phyloP scores from a whole-genome alignment of 371 early-diverging fungal species.

The Saksenaea vasiformis region DNA sequence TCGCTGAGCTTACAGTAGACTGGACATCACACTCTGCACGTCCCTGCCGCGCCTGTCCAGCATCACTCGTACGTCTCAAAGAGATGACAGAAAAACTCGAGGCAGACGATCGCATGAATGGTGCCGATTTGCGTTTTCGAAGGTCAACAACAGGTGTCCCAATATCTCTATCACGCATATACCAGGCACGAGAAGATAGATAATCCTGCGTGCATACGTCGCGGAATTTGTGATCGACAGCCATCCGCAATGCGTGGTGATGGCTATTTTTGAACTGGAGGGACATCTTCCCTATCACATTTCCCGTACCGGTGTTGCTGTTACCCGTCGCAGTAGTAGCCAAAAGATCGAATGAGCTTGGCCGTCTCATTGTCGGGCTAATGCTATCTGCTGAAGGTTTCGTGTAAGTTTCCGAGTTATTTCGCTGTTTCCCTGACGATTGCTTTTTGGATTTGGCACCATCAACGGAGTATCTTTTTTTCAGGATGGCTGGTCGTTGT shows the following conservation, averaged over 20 bases:
- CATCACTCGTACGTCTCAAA: slow-evolving; percentile 25
- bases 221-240: slow-evolving; percentile 44
- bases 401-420: slow-evolving; percentile 33
- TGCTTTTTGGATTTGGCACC: slow-evolving; percentile 15
- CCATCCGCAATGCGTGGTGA: slow-evolving; percentile 38
- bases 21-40: slow-evolving; percentile 14
- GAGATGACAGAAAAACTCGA: slow-evolving; percentile 43
- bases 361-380: slow-evolving; percentile 16
- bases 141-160: slow-evolving; percentile 6
- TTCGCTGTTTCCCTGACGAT: slow-evolving; percentile 21
- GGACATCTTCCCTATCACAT: slow-evolving; percentile 45
- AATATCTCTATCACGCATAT: slow-evolving; percentile 30
- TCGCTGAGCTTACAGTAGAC: slow-evolving; percentile 11
- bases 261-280: slow-evolving; percentile 41
- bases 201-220: slow-evolving; percentile 53
- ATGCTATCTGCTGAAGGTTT: slow-evolving; percentile 15
- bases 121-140: slow-evolving; percentile 35
- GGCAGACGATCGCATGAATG: slow-evolving; percentile 40
- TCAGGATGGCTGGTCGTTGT: slow-evolving; percentile 1
- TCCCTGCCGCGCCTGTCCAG: slow-evolving; percentile 3
- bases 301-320: slow-evolving; percentile 9
- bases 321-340: slow-evolving; percentile 3
- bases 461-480: slow-evolving; percentile 38
- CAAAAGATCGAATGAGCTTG: slow-evolving; percentile 39
- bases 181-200: slow-evolving; percentile 42